Conservation (phyloP, 352 stramenopile species). For the Pilasporangium apinafurcum region DNA sequence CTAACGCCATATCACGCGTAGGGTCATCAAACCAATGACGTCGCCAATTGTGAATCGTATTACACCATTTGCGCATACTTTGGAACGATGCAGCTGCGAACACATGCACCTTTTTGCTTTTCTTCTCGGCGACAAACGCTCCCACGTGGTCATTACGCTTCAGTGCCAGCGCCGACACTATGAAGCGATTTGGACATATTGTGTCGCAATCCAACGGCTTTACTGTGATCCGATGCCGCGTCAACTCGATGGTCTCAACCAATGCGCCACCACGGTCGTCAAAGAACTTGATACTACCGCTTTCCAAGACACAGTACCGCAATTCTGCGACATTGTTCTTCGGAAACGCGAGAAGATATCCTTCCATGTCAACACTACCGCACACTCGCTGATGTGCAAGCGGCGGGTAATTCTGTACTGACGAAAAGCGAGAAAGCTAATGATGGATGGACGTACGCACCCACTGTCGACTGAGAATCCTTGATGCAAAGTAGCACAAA, state of each 20-base stretch:
- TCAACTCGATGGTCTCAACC: conserved; percentile 43
- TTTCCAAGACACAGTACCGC: conserved; percentile 63
- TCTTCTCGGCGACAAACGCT: conserved; percentile 25
- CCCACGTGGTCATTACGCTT: conserved; percentile 42
- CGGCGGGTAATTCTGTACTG: no score
- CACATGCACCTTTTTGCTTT: conserved; percentile 20
- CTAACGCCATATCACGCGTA: conserved; percentile 11
- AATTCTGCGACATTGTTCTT: conserved; percentile 36
- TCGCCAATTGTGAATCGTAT: conserved; percentile 69
- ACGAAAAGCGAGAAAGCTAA: no score
- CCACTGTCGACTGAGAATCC: no score
- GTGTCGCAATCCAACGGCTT: conserved; percentile 30
- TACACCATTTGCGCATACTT: conserved; percentile 58
- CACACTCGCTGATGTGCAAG: no score
- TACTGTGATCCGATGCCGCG: conserved; percentile 56
- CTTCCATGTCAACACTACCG: conserved; percentile 65
- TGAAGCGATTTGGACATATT: conserved; percentile 67
- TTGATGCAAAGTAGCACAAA: no score
- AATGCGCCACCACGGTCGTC: conserved; percentile 26
- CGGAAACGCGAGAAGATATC: conserved; percentile 59
- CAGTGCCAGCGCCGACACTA: conserved; percentile 37
- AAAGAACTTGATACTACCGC: conserved; percentile 50
- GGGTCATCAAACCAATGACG: conserved; percentile 55
- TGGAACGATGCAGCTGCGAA: conserved; percentile 51
- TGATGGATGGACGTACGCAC: no score